These are phyloP conservation scores for Tricholoma flavovirens DNA, from an alignment of 768 basidiomycete species.

Conservation along the genomic window DNA sequence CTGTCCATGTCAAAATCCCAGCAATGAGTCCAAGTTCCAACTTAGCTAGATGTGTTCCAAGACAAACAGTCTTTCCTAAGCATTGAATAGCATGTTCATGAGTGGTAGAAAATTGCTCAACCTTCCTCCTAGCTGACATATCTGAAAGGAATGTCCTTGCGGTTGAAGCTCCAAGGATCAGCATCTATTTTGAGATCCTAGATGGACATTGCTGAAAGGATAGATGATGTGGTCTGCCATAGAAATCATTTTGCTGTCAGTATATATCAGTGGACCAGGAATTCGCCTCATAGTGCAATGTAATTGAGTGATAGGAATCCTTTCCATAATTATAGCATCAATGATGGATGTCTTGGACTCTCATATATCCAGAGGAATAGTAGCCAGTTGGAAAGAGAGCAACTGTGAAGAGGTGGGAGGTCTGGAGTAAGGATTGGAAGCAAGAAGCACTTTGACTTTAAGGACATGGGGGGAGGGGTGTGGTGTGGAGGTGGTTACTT, in stretches of 20 bases:
- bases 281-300: conserved; percentile 79
- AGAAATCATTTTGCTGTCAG: conserved; percentile 64
- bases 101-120: conserved; percentile 30
- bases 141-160: conserved; percentile 45
- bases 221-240: conserved; percentile 73
- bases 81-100: conserved; percentile 10
- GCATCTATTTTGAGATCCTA: conserved; percentile 66
- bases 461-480: no score
- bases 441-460: conserved; percentile 56
- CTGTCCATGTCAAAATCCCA: conserved; percentile 56
- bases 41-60: conserved; percentile 70
- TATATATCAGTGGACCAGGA: conserved; percentile 62
- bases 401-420: conserved; percentile 20
- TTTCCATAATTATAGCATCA: conserved; percentile 71
- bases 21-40: conserved; percentile 67
- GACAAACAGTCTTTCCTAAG: conserved; percentile 62
- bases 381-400: conserved; percentile 43
- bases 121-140: conserved; percentile 81
- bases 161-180: conserved; percentile 77
- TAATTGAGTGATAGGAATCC: conserved; percentile 72
- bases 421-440: conserved; percentile 29
- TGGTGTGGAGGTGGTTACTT: no score
- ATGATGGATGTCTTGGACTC: conserved; percentile 64
- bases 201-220: conserved; percentile 76
- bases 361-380: conserved; percentile 65